A percentile compares a stretch with the other conserved stretches of the same genome.
Conservation (phyloP, 805 yeast genomes). For the Wickerhamomyces hampshirensis region DNA sequence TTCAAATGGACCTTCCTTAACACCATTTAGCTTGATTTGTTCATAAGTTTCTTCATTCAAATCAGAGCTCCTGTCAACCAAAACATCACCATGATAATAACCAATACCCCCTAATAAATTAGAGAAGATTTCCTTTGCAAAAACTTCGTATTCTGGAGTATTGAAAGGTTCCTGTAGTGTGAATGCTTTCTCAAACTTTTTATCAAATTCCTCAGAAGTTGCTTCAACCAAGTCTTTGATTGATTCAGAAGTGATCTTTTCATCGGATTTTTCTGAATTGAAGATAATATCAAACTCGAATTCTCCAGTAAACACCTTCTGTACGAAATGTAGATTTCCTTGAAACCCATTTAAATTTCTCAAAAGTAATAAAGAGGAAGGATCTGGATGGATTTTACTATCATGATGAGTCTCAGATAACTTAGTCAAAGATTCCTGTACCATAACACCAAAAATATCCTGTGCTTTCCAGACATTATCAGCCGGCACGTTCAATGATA, state of each 20-base stretch:
- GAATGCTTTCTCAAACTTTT: constrained; percentile 48
- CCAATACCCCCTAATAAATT: constrained; percentile 88
- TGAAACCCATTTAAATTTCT: constrained; percentile 53
- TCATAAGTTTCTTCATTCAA: constrained; percentile 69
- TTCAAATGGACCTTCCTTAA: constrained; percentile 71
- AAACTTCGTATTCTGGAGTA: constrained; percentile 35
- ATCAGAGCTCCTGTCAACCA: constrained; percentile 69
- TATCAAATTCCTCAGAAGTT: constrained; percentile 36
- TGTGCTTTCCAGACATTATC: constrained; percentile 72
- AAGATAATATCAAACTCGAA: constrained; percentile 72
- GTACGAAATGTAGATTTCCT: constrained; percentile 79
- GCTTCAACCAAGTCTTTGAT: constrained; percentile 9
- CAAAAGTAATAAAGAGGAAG: constrained; percentile 45
- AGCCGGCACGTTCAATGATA: constrained; percentile 66
- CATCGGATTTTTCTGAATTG: constrained; percentile 40
- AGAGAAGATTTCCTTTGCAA: constrained; percentile 77
- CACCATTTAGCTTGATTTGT: constrained; percentile 42
- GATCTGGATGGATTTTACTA: constrained; percentile 26
- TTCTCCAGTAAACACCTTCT: constrained; percentile 66
- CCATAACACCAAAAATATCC: constrained; percentile 64
- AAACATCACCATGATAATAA: constrained; percentile 76
- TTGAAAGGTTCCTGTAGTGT: constrained; percentile 52
- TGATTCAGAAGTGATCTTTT: constrained; percentile 34
- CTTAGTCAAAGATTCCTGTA: constrained; percentile 62
- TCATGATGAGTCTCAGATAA: constrained; percentile 27